phyloP scores from a whole-genome alignment of 1,284 basidiomycete genomes.

The Rhizoctonia solani region DNA sequence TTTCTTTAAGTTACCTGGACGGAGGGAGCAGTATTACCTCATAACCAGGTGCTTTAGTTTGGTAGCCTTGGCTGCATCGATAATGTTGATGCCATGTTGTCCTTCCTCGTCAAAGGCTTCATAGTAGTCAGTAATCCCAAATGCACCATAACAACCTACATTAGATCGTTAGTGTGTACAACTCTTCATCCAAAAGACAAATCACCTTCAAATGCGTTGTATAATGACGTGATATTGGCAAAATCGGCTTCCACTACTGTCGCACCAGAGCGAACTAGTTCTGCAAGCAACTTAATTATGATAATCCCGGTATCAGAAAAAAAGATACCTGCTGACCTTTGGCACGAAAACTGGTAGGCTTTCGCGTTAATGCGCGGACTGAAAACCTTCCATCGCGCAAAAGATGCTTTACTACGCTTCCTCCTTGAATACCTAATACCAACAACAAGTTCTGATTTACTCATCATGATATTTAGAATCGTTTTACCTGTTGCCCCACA shows the following conservation, averaged over 20 bases:
- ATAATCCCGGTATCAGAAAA: background rate
- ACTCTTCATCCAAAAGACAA: too few relatives aligned
- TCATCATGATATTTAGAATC: background rate
- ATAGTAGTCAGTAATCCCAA: constrained; percentile 7
- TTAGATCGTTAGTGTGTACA: too few relatives aligned
- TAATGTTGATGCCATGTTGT: constrained; percentile 19
- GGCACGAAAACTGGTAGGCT: background rate
- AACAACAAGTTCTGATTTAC: background rate
- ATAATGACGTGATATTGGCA: background rate
- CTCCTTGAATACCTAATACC: constrained; percentile 3
- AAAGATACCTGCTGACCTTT: background rate
- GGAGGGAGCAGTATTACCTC: background rate
- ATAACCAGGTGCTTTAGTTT: constrained; percentile 8
- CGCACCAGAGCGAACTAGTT: background rate
- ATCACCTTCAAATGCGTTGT: constrained; percentile 1
- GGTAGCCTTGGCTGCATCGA: constrained; percentile 2
- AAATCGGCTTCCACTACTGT: constrained; percentile 8
- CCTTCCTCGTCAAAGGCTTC: constrained; percentile 5
- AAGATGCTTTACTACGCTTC: constrained; percentile 9
- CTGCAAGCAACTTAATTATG: background rate
- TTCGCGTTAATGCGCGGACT: constrained; percentile 8
- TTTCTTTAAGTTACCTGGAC: background rate
- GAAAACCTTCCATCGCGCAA: constrained; percentile 16
- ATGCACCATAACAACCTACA: constrained; percentile 8
- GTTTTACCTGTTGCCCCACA: constrained; percentile 12